Evolutionary conservation across 257 asterid species (phyloP).

Genomic region (Scutellaria baicalensis): DNA sequence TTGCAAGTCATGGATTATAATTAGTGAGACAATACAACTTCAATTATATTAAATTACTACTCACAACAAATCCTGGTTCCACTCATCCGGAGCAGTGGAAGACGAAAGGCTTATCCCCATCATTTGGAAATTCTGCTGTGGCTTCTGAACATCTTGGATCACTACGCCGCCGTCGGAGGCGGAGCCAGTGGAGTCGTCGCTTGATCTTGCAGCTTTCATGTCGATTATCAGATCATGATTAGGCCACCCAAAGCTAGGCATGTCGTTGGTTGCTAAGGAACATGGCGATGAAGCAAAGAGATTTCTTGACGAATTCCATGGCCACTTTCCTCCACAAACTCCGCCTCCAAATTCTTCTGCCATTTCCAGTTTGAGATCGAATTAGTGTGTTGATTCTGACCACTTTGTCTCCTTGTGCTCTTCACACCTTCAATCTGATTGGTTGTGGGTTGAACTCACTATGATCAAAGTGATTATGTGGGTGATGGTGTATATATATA

Average conservation of each 20-base stretch:
- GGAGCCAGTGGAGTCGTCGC: constrained; percentile 39
- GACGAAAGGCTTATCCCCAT: constrained; percentile 22
- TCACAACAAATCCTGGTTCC: constrained; percentile 57
- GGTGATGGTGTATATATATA: constrained; percentile 12
- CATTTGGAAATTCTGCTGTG: constrained; percentile 12
- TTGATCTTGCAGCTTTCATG: constrained; percentile 25
- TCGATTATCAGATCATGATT: constrained; percentile 17
- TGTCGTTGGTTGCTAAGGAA: constrained; percentile 34
- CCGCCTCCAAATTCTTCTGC: constrained; percentile 55
- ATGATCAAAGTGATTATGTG: constrained; percentile 22
- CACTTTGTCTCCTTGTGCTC: background rate
- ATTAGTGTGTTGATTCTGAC: too few relatives aligned
- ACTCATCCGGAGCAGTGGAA: constrained; percentile 13
- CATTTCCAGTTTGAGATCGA: constrained; percentile 16
- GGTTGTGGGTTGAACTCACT: background rate
- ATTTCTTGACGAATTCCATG: constrained; percentile 48
- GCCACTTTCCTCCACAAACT: constrained; percentile 55
- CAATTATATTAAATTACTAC: constrained; percentile 5
- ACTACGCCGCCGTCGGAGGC: constrained; percentile 40
- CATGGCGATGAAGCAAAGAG: constrained; percentile 49
- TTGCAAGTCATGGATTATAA: background rate
- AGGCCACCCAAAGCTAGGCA: constrained; percentile 45
- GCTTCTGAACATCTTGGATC: constrained; percentile 17
- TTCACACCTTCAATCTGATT: background rate
- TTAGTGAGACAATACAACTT: background rate